Evolutionary conservation across 129 eudicot species (phyloP).

Genomic region (Helianthus annuus): DNA sequence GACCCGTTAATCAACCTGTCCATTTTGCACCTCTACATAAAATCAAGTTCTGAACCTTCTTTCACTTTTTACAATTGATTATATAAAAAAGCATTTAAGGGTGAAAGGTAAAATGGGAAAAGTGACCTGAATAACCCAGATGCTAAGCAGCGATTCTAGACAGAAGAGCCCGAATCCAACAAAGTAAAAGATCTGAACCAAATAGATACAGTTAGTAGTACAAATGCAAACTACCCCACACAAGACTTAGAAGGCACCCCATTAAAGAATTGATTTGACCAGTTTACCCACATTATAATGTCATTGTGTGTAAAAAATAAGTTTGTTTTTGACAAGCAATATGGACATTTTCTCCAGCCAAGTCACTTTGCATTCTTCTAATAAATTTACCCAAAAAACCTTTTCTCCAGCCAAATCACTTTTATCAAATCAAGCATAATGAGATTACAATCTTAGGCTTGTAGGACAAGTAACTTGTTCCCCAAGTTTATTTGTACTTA

Average conservation of each 20-base stretch:
- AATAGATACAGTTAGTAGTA: slow-evolving; percentile 7
- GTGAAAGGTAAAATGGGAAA: not conserved
- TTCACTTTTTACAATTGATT: too few species aligned
- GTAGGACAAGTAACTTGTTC: not conserved
- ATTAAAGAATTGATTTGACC: too few species aligned
- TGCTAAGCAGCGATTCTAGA: slow-evolving; percentile 77
- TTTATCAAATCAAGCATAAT: not conserved
- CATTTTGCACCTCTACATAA: not conserved
- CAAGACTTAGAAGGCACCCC: not conserved
- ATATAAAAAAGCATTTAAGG: too few species aligned
- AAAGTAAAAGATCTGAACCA: slow-evolving; percentile 78
- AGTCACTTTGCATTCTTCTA: not conserved
- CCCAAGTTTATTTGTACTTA: not conserved
- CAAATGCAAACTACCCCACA: not conserved
- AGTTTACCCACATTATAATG: too few species aligned
- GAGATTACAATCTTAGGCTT: not conserved
- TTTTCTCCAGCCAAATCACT: not conserved
- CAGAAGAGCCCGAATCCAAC: slow-evolving; percentile 91
- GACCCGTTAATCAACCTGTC: not conserved
- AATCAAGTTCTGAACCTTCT: not conserved
- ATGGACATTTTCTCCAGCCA: too few species aligned
- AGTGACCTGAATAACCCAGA: slow-evolving; percentile 88
- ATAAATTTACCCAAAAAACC: not conserved
- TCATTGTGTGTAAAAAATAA: not conserved
- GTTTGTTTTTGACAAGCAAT: too few species aligned